Conservation (phyloP, 2,329 filamentous ascomycete genomes). For the Epichloe scottii region DNA sequence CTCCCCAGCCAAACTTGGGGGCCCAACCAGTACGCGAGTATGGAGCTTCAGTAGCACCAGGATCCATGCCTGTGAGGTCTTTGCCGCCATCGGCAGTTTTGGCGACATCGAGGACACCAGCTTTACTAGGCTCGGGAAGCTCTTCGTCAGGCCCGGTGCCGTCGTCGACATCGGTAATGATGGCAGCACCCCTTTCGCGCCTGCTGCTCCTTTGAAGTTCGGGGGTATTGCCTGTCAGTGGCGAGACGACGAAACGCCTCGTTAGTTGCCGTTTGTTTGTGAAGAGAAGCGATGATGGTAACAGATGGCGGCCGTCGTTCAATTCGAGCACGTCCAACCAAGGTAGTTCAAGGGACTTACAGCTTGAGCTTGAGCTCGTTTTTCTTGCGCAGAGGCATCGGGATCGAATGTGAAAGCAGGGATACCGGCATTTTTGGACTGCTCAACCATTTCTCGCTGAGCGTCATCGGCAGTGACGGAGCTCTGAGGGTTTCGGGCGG, state of each 20-base stretch:
- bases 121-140: constrained; percentile 62
- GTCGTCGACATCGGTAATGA: constrained; percentile 71
- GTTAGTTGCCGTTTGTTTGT: background rate
- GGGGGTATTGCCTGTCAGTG: constrained; percentile 22
- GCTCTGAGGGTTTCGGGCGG: constrained; percentile 59
- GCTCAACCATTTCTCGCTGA: constrained; percentile 59
- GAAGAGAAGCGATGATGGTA: background rate
- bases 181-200: constrained; percentile 47
- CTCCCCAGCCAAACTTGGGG: constrained; percentile 65
- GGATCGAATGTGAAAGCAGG: constrained; percentile 80
- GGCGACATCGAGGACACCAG: constrained; percentile 47
- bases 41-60: constrained; percentile 37
- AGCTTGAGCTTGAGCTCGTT: constrained; percentile 64
- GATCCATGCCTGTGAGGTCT: constrained; percentile 35
- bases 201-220: constrained; percentile 23
- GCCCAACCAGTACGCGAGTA: constrained; percentile 65
- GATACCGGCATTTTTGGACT: constrained; percentile 68
- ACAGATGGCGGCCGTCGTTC: background rate
- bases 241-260: background rate
- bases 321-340: background rate
- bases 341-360: constrained; percentile 36
- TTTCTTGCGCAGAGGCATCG: constrained; percentile 69
- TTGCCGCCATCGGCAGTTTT: constrained; percentile 36
- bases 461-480: constrained; percentile 56
- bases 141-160: constrained; percentile 59